phyloP scores from a whole-genome alignment of 371 early-diverging fungal genomes.

The Coemansia sp. region DNA sequence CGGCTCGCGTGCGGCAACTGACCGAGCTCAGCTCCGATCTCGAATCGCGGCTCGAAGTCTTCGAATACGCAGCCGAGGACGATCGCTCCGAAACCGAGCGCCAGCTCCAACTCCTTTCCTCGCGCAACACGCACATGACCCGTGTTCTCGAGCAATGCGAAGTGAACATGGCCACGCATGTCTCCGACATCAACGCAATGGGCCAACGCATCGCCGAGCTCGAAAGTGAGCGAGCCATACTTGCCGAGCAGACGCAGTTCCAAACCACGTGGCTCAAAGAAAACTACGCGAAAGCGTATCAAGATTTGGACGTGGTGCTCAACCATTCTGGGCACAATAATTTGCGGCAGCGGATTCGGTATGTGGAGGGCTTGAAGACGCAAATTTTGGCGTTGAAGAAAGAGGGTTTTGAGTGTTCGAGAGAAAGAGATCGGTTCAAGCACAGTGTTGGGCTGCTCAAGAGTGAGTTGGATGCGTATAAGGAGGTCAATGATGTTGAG shows the following conservation, averaged over 20 bases:
- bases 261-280: constrained; percentile 50
- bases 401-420: constrained; percentile 34
- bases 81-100: constrained; percentile 18
- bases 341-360: constrained; percentile 40
- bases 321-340: constrained; percentile 36
- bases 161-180: constrained; percentile 35
- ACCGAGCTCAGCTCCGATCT: constrained; percentile 14
- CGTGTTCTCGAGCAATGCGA: constrained; percentile 42
- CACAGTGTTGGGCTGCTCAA: constrained; percentile 26
- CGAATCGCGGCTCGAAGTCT: constrained; percentile 32
- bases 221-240: constrained; percentile 39
- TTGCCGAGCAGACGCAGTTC: constrained; percentile 45
- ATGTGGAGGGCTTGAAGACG: constrained; percentile 39
- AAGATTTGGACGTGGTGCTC: constrained; percentile 32
- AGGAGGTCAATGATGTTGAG: constrained; percentile 38
- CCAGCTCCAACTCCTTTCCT: constrained; percentile 8
- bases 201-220: constrained; percentile 33
- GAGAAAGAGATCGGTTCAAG: constrained; percentile 32
- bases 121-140: constrained; percentile 17
- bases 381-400: constrained; percentile 40
- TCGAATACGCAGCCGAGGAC: constrained; percentile 17
- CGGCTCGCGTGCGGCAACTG: constrained; percentile 4
- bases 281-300: constrained; percentile 42
- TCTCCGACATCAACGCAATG: constrained; percentile 20
- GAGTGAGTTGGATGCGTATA: constrained; percentile 43